Evolutionary conservation across 768 basidiomycete genomes (phyloP).

Genomic region (Imleria badia): DNA sequence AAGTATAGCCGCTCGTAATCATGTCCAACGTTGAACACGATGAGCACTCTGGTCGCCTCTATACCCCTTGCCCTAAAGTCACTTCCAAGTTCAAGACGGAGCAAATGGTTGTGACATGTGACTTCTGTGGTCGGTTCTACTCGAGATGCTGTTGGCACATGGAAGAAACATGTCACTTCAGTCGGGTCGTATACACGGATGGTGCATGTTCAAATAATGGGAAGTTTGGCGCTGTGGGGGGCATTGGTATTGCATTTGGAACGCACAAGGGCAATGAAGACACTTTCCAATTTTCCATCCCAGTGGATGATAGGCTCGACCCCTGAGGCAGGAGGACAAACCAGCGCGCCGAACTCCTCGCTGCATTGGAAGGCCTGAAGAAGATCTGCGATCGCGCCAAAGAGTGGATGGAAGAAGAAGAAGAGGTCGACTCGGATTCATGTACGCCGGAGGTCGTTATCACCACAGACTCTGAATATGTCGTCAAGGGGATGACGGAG

Average conservation of each 20-base stretch:
- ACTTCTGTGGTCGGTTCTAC: not conserved
- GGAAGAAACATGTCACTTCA: conserved; percentile 14
- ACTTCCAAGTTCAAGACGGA: not conserved
- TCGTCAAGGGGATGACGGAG: conserved; percentile 8
- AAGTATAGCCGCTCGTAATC: not conserved
- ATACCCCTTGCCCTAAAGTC: not conserved
- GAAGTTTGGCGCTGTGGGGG: conserved; percentile 8
- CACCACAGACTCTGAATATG: conserved; percentile 6
- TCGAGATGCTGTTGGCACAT: conserved; percentile 4
- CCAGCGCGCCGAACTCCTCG: conserved; percentile 35
- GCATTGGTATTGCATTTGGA: conserved; percentile 1
- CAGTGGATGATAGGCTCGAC: conserved; percentile 24
- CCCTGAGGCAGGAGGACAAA: conserved; percentile 21
- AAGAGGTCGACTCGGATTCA: too few species aligned
- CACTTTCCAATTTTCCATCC: conserved; percentile 12
- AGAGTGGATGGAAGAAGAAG: not conserved
- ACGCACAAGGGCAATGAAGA: not conserved
- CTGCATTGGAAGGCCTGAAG: conserved; percentile 25
- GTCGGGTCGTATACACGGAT: conserved; percentile 30
- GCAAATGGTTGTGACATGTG: conserved; percentile 3
- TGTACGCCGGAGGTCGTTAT: not conserved
- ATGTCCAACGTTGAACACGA: not conserved
- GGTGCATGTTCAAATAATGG: conserved; percentile 36
- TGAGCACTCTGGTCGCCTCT: not conserved
- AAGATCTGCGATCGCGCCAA: not conserved